Percentiles rank a stretch among this genome's conserved stretches.
phyloP scores from a whole-genome alignment of 176 grass and related monocot genomes.

The Aegilops speltoides region DNA sequence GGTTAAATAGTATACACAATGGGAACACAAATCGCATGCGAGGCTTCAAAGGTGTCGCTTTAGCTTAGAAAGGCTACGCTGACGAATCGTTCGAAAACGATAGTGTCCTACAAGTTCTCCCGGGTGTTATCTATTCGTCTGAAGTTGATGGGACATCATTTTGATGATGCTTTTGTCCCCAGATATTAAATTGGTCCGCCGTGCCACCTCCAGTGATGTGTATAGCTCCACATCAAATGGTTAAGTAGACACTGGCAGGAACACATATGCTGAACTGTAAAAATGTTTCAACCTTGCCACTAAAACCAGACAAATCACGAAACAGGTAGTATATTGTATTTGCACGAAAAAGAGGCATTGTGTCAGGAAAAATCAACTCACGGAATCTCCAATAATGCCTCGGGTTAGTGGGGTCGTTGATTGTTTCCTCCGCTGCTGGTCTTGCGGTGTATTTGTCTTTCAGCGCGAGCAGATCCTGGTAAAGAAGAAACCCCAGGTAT shows the following conservation, averaged over 20 bases:
- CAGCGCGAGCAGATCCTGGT: conserved; percentile 90
- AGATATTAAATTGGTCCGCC: conserved; percentile 15
- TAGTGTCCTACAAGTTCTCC: conserved; percentile 23
- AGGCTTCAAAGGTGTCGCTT: conserved; percentile 20
- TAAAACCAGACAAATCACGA: conserved; percentile 2
- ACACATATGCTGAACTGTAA: neutral
- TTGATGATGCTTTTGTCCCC: conserved; percentile 17
- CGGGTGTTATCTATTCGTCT: conserved; percentile 13
- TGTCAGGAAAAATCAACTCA: conserved; percentile 46
- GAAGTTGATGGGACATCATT: conserved; percentile 14
- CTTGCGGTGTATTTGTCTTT: conserved; percentile 91
- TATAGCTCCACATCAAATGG: conserved; percentile 10
- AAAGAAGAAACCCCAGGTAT: conserved; percentile 16
- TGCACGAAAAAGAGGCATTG: neutral
- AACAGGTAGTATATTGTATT: neutral
- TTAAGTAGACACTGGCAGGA: neutral
- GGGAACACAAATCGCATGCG: conserved; percentile 3
- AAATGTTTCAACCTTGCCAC: neutral
- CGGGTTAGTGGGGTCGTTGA: conserved; percentile 98
- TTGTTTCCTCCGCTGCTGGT: conserved; percentile 90
- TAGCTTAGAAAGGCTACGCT: conserved; percentile 30
- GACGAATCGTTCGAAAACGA: conserved; percentile 26
- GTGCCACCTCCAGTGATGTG: neutral
- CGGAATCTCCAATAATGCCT: conserved; percentile 99
- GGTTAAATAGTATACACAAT: conserved; percentile 3